Conservation (phyloP, 2,329 filamentous ascomycete genomes). For the Septoria linicola region DNA sequence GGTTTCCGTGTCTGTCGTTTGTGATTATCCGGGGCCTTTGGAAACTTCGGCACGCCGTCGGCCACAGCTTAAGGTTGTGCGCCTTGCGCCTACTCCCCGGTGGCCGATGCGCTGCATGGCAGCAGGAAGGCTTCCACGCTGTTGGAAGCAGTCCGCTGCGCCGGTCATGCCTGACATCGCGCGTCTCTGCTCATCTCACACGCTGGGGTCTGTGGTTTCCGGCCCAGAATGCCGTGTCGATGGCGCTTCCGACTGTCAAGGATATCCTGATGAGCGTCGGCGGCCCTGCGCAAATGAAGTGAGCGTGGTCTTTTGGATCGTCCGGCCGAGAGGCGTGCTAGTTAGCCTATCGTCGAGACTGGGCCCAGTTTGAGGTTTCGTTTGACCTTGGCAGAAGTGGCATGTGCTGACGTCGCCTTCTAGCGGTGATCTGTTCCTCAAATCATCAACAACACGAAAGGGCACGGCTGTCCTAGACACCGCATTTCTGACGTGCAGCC, state of each 20-base stretch:
- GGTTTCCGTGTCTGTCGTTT: background rate
- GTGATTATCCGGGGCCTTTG: background rate
- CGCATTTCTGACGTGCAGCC: background rate
- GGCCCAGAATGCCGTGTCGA: background rate
- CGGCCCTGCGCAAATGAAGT: background rate
- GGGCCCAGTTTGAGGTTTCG: no score
- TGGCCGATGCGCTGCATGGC: background rate
- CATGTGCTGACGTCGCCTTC: background rate
- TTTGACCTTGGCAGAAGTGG: no score
- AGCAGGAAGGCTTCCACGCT: background rate
- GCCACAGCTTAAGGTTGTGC: conserved; percentile 1
- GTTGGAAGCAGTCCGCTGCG: background rate
- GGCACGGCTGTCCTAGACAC: background rate
- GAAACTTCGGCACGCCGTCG: conserved; percentile 3
- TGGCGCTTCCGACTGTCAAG: background rate
- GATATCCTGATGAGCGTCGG: background rate
- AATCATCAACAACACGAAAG: background rate
- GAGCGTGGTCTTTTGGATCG: background rate
- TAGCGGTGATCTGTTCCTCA: background rate
- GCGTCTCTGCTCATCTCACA: background rate
- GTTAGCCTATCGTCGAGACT: no score
- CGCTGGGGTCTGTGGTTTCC: background rate
- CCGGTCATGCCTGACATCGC: background rate
- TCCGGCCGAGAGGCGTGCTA: no score
- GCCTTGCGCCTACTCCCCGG: conserved; percentile 1